Evolutionary conservation across 495 filamentous ascomycete species (phyloP).

Genomic region (Talaromyces stipitatus): DNA sequence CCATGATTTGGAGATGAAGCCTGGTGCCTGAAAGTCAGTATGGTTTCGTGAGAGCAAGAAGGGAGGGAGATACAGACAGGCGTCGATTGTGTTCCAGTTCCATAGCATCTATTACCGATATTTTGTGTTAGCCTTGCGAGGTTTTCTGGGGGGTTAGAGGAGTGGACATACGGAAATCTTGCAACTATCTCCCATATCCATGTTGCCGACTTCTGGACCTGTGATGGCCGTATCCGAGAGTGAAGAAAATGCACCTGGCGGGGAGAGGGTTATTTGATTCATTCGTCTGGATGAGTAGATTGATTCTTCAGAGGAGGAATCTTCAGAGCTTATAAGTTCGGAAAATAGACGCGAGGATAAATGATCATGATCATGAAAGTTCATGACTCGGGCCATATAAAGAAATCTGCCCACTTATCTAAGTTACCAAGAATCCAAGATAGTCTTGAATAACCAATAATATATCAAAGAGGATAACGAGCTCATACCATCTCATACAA

Average conservation of each 20-base stretch:
- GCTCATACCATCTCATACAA: background rate
- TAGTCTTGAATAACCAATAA: no score
- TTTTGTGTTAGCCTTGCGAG: constrained; percentile 4
- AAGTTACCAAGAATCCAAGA: no score
- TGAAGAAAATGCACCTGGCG: background rate
- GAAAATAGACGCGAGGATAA: no score
- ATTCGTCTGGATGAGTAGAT: no score
- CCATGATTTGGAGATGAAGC: constrained; percentile 60
- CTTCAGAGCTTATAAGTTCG: no score
- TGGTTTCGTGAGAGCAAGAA: background rate
- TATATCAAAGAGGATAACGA: background rate
- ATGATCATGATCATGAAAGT: no score
- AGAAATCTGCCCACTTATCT: no score
- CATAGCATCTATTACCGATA: constrained; percentile 56
- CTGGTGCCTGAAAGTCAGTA: constrained; percentile 9
- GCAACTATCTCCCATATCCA: constrained; percentile 6
- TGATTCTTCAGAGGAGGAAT: no score
- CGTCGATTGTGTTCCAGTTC: constrained; percentile 67
- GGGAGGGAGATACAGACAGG: constrained; percentile 34
- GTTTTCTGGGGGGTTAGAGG: background rate
- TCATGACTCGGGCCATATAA: no score
- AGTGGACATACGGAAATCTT: constrained; percentile 2
- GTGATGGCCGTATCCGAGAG: background rate
- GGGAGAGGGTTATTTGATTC: constrained; percentile 9
- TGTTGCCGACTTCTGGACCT: background rate